These are phyloP conservation scores for Corrigiola litoralis DNA, from an alignment of 179 eudicot genomes.

Conservation along the genomic window DNA sequence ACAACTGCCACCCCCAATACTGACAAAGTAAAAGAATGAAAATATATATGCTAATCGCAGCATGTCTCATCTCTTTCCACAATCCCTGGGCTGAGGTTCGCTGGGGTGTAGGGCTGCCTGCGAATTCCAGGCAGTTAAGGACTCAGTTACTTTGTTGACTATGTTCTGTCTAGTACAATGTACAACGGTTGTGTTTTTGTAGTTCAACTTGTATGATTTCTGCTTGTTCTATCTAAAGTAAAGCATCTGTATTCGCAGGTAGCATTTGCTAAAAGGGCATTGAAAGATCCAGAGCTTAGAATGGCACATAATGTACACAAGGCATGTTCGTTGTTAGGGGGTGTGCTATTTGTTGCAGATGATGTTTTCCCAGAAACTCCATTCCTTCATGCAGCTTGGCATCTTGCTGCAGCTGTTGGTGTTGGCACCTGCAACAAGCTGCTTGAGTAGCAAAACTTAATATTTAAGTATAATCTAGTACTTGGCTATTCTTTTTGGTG, in stretches of 20 bases:
- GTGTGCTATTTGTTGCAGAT: slow-evolving; percentile 76
- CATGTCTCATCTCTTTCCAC: too few species aligned
- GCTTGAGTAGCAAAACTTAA: slow-evolving; percentile 35
- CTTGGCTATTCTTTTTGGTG: slow-evolving; percentile 7
- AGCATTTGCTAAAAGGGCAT: slow-evolving; percentile 78
- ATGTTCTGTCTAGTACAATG: too few species aligned
- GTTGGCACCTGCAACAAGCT: slow-evolving; percentile 87
- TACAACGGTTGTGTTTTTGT: too few species aligned
- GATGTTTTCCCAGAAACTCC: slow-evolving; percentile 76
- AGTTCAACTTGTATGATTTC: too few species aligned
- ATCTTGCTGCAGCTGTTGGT: slow-evolving; percentile 92
- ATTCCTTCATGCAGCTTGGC: slow-evolving; percentile 91
- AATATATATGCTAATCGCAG: too few species aligned
- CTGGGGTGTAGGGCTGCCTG: too few species aligned
- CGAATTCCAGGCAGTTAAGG: too few species aligned
- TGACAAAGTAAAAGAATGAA: too few species aligned
- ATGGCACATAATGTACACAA: slow-evolving; percentile 76
- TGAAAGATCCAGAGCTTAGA: slow-evolving; percentile 67
- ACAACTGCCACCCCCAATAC: too few species aligned
- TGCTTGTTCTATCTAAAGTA: not conserved
- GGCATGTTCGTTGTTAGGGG: slow-evolving; percentile 73
- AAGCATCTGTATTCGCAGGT: slow-evolving; percentile 39
- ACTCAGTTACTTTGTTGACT: too few species aligned
- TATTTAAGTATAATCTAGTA: not conserved
- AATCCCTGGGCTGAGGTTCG: too few species aligned